Conservation (phyloP, 768 basidiomycete species). For the Erythrobasidium yunnanense region DNA sequence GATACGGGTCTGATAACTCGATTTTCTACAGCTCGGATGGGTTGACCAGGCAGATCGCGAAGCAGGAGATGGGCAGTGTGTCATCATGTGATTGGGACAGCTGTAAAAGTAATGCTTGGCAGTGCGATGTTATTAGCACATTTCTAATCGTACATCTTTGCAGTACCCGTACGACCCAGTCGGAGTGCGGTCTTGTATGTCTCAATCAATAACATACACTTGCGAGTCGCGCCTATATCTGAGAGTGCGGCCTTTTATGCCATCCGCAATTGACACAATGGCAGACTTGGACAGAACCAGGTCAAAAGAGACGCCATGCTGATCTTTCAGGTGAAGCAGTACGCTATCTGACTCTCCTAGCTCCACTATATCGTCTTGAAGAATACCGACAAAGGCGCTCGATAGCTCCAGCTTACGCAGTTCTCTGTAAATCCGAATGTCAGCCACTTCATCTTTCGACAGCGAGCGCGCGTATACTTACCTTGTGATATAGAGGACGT, state of each 20-base stretch:
- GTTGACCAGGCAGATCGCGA: slow-evolving; percentile 13
- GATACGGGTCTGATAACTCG: background rate
- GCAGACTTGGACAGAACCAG: background rate
- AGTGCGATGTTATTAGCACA: too few relatives aligned
- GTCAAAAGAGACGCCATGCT: background rate
- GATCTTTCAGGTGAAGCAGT: too few relatives aligned
- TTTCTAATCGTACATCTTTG: too few relatives aligned
- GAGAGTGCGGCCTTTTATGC: too few relatives aligned
- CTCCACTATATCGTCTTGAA: background rate
- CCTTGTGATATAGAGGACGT: background rate
- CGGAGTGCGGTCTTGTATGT: too few relatives aligned
- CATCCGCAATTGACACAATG: too few relatives aligned
- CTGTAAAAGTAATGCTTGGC: background rate
- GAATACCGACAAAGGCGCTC: background rate
- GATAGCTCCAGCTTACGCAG: background rate
- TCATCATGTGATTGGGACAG: too few relatives aligned
- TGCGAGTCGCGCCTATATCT: too few relatives aligned
- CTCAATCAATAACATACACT: too few relatives aligned
- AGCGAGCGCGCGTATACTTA: background rate
- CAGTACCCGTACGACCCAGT: too few relatives aligned
- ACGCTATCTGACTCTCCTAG: background rate
- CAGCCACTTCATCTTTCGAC: too few relatives aligned
- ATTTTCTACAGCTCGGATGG: background rate
- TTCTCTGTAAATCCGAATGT: too few relatives aligned
- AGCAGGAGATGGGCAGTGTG: background rate